Evolutionary conservation across 108 stramenopile species (phyloP).

Genomic region (Cyclotella atomus): DNA sequence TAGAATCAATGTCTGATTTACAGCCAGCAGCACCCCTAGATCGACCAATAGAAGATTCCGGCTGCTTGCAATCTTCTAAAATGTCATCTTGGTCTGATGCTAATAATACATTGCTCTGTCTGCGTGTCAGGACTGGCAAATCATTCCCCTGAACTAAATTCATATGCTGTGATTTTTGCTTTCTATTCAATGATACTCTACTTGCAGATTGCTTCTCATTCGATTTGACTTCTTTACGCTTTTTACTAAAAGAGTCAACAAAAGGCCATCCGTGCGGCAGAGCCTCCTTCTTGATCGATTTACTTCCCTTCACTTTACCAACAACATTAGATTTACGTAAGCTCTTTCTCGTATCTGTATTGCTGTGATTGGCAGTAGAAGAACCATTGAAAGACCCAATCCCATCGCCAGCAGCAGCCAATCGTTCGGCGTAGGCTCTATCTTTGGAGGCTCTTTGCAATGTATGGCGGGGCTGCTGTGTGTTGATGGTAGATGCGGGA

Average conservation of each 20-base stretch:
- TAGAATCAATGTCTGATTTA: background rate
- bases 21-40: background rate
- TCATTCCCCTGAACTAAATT: background rate
- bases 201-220: background rate
- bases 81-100: too few species aligned
- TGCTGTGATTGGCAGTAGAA: background rate
- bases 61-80: too few species aligned
- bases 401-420: background rate
- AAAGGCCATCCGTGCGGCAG: constrained; percentile 9
- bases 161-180: background rate
- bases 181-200: background rate
- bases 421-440: constrained; percentile 36
- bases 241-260: background rate
- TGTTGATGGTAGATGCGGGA: background rate
- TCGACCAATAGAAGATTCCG: too few species aligned
- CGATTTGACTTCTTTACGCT: background rate
- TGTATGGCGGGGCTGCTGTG: background rate
- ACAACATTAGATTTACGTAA: background rate
- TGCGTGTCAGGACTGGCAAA: background rate
- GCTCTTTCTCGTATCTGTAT: background rate
- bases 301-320: background rate
- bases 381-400: background rate
- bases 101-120: background rate
- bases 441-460: constrained; percentile 44
- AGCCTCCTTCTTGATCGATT: background rate